A percentile compares a stretch with the other conserved stretches of the same genome.
These are phyloP conservation scores for Dictyostelium capitatum DNA, from an alignment of 78 protist genomes.

Conservation along the genomic window DNA sequence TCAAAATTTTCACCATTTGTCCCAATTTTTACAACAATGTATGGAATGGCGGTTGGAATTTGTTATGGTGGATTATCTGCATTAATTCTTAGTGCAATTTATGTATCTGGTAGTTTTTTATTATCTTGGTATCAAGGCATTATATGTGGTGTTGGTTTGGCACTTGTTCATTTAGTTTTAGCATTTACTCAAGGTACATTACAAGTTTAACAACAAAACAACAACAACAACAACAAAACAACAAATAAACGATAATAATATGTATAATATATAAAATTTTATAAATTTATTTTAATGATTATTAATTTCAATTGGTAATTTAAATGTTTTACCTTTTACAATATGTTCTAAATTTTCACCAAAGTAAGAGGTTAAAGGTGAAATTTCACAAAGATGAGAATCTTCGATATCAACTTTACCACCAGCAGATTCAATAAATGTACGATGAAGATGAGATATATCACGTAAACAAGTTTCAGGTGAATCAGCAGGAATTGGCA, in stretches of 20 bases:
- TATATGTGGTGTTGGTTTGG: constrained; percentile 66
- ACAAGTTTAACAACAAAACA: constrained; percentile 36
- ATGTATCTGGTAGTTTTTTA: constrained; percentile 46
- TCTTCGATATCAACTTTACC: constrained; percentile 57
- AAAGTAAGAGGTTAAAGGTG: constrained; percentile 84
- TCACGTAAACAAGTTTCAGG: constrained; percentile 87
- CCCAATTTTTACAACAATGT: constrained; percentile 43
- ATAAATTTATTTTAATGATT: background rate
- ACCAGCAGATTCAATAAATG: constrained; percentile 71
- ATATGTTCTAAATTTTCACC: constrained; percentile 87
- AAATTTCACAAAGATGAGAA: constrained; percentile 71
- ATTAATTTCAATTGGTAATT: constrained; percentile 44
- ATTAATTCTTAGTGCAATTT: constrained; percentile 50
- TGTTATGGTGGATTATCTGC: constrained; percentile 76
- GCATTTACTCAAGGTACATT: constrained; percentile 39
- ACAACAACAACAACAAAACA: background rate
- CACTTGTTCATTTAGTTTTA: constrained; percentile 25
- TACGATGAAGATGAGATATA: constrained; percentile 47
- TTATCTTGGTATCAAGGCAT: constrained; percentile 56
- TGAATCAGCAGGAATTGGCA: constrained; percentile 59
- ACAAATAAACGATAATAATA: background rate
- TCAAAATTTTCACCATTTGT: constrained; percentile 77
- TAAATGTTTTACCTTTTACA: constrained; percentile 12
- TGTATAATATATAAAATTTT: background rate
- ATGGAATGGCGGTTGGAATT: constrained; percentile 67